These are phyloP conservation scores for Leccinum arenicola DNA, from an alignment of 768 basidiomycete species.

Conservation along the genomic window DNA sequence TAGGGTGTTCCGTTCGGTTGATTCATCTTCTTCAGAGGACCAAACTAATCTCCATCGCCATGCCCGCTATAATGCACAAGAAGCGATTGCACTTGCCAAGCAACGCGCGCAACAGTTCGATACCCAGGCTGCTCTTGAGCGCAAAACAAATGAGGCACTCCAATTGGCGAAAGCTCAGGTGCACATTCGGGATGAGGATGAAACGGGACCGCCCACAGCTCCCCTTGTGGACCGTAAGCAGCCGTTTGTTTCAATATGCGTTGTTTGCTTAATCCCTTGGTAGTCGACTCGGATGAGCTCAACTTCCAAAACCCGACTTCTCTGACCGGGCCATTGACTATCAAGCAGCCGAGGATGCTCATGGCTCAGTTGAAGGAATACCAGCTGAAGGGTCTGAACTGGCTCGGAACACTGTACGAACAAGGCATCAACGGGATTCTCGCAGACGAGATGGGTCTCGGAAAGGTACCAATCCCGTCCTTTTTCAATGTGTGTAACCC, in stretches of 20 bases:
- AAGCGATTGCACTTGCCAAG: conserved; percentile 76
- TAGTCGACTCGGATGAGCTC: conserved; percentile 94
- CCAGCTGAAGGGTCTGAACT: conserved; percentile 96
- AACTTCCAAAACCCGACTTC: conserved; percentile 99
- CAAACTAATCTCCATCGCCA: conserved; percentile 81
- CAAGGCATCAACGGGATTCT: conserved; percentile 99
- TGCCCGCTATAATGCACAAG: conserved; percentile 86
- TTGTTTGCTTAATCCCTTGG: conserved; percentile 2
- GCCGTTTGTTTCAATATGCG: not conserved
- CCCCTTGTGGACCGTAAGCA: conserved; percentile 73
- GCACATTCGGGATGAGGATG: conserved; percentile 41
- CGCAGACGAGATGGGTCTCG: conserved; percentile 98
- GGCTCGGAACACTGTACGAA: conserved; percentile 96
- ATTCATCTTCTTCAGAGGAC: conserved; percentile 57
- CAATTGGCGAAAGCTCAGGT: conserved; percentile 58
- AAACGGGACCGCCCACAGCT: conserved; percentile 33
- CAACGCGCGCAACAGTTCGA: conserved; percentile 86
- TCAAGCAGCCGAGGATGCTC: conserved; percentile 92
- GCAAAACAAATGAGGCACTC: conserved; percentile 77
- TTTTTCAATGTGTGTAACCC: not conserved
- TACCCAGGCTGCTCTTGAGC: conserved; percentile 71
- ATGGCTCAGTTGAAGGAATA: conserved; percentile 98
- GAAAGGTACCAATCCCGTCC: conserved; percentile 53
- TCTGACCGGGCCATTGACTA: conserved; percentile 76
- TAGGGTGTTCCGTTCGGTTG: not conserved